A percentile compares a stretch with the other conserved stretches of the same genome.
Evolutionary conservation across 305 asterid genomes (phyloP).

Genomic region (Solanum hybrid): DNA sequence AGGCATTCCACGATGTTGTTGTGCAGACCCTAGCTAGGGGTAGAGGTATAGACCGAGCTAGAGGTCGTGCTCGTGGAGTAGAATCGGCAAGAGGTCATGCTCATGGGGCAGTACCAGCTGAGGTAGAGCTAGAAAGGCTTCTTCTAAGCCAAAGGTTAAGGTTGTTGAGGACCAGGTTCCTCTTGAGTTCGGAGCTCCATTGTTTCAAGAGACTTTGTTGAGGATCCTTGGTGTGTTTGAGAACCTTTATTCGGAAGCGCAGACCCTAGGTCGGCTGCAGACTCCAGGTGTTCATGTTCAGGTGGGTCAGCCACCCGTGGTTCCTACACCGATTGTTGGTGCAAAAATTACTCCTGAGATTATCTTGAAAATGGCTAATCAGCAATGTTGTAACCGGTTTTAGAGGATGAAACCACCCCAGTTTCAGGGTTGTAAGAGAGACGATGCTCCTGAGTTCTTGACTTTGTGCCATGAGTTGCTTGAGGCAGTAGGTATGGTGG

Average conservation of each 20-base stretch:
- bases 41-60: background rate
- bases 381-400: background rate
- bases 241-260: background rate
- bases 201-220: background rate
- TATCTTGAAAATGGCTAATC: too few species aligned
- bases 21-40: background rate
- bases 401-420: too few species aligned
- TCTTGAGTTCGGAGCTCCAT: background rate
- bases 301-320: background rate
- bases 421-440: too few species aligned
- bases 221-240: background rate
- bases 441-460: background rate
- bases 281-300: background rate
- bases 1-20: background rate
- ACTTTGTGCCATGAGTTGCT: background rate
- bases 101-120: background rate
- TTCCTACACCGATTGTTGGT: background rate
- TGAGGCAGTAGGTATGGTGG: background rate
- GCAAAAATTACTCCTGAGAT: too few species aligned
- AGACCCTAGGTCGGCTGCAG: background rate
- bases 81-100: background rate
- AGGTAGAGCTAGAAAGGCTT: background rate
- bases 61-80: background rate
- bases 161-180: background rate
- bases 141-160: background rate